Evolutionary conservation across 2,329 filamentous ascomycete genomes (phyloP).

Genomic region (Fusarium sp.): DNA sequence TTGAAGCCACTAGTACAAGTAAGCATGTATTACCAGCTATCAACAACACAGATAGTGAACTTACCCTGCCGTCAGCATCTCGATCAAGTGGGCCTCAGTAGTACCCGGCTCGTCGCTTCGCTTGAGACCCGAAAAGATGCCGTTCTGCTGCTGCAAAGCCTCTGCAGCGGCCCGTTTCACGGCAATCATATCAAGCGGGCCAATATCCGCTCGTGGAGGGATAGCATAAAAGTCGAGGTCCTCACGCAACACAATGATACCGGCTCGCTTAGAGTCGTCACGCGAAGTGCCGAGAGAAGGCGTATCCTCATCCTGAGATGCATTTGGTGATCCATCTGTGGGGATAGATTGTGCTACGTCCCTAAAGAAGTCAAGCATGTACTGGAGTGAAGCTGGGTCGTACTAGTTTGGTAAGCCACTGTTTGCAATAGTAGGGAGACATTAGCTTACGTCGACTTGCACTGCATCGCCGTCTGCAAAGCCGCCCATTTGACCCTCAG

Average conservation of each 20-base stretch:
- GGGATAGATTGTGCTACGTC: slow-evolving; percentile 97
- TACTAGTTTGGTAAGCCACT: slow-evolving; percentile 69
- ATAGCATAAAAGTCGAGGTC: slow-evolving; percentile 98
- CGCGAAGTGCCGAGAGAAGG: slow-evolving; percentile 74
- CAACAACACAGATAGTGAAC: slow-evolving; percentile 46
- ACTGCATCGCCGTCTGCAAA: slow-evolving; percentile 95
- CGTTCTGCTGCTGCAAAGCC: slow-evolving; percentile 87
- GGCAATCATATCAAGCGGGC: slow-evolving; percentile 90
- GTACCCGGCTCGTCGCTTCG: slow-evolving; percentile 96
- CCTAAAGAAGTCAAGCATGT: slow-evolving; percentile 99
- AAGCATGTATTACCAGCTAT: neutral
- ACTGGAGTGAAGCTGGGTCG: slow-evolving; percentile 93
- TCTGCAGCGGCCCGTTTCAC: slow-evolving; percentile 92
- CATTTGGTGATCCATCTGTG: slow-evolving; percentile 73
- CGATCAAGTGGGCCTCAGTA: slow-evolving; percentile 97
- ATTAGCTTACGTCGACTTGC: slow-evolving; percentile 87
- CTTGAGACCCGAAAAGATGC: slow-evolving; percentile 94
- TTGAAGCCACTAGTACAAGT: slow-evolving; percentile 84
- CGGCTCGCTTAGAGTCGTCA: slow-evolving; percentile 90
- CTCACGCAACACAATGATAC: slow-evolving; percentile 95
- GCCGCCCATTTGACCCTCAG: slow-evolving; percentile 93
- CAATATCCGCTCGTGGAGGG: slow-evolving; percentile 85
- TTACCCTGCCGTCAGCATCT: slow-evolving; percentile 98
- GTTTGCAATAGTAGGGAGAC: neutral
- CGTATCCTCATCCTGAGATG: slow-evolving; percentile 70